Base-by-base conservation (phyloP, 768 basidiomycete genomes). In the Trametes coccinea region DNA sequence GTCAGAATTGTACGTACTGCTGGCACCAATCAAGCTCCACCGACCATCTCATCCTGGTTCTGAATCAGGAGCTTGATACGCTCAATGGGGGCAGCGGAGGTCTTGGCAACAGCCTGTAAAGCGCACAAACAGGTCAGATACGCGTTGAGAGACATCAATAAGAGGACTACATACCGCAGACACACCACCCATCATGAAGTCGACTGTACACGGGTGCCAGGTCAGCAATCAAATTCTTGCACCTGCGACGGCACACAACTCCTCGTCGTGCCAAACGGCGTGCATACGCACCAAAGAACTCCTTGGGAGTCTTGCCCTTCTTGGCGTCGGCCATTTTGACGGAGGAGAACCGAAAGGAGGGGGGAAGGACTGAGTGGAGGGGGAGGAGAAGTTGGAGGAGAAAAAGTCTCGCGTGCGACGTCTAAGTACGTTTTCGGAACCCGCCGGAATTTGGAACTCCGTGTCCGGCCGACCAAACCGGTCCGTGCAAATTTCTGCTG, bases 11-110 rank as follows among this genome's bases (percentile, higher is more conserved):
- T 56, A 45, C 43, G 47, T 14, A 59, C 49, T 16, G 17, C 1
- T 5, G 3, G 6, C n/a, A 43, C 6, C n/a, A 37, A 3, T 9
- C 46, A 16, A 50, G 0, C 16, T 43, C 29, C 11, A 59, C 79
- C 3, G n/a, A 88, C 90, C 97, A 98, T 99, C 84, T 98, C 97
- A 86, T 95, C 96, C 87, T 98, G 96, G 82, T 97, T 98, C 80
- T 98, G 93, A 62, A 96, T 90, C 75, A 96, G 80, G 72, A 98
- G 88, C 84, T 99, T 99, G 80, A 99, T 96, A 75, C 97, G 95
- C 87, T 98, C 97, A 73, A 99, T 99, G 79, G 97, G 97, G 66
- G 97, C 97, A 70, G 97, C 97, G 67, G 91, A 92, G 68, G 97
- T 98, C 87, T 99, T 99, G 58, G 97, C 91, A 77, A 98, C 93